Percentiles rank a stretch among this genome's conserved stretches.
Evolutionary conservation across 2,329 filamentous ascomycete genomes (phyloP).

Genomic region (Metarhizium humberi): DNA sequence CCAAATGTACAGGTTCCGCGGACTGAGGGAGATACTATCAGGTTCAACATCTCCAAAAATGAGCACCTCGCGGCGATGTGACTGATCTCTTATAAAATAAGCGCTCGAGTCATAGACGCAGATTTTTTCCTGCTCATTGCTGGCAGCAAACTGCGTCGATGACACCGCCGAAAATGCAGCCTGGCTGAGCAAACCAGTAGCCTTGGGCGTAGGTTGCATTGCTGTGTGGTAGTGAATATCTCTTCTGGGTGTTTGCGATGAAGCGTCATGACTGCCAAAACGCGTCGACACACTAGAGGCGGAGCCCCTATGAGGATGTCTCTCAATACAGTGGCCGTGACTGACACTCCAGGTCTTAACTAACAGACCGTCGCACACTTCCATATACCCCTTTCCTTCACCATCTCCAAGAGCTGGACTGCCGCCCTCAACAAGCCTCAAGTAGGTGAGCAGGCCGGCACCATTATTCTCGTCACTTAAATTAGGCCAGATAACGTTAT

Average conservation of each 20-base stretch:
- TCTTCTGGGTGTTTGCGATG: constrained; percentile 19
- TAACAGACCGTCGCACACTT: constrained; percentile 80
- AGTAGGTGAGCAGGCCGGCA: constrained; percentile 83
- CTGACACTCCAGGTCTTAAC: constrained; percentile 81
- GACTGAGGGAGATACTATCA: constrained; percentile 72
- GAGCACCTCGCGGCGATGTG: constrained; percentile 66
- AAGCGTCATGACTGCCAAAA: constrained; percentile 39
- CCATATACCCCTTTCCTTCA: constrained; percentile 72
- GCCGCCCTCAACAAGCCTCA: constrained; percentile 79
- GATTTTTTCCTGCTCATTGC: constrained; percentile 35
- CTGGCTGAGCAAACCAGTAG: constrained; percentile 22
- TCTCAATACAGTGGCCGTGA: constrained; percentile 81
- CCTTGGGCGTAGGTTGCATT: constrained; percentile 6
- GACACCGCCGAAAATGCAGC: constrained; percentile 15
- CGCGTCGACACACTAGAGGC: constrained; percentile 40
- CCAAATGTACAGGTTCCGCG: constrained; percentile 79
- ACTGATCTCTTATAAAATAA: constrained; percentile 78
- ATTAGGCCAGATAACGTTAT: constrained; percentile 97
- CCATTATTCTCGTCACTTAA: constrained; percentile 93
- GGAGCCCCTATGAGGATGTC: constrained; percentile 54
- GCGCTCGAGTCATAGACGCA: constrained; percentile 84
- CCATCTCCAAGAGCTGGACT: constrained; percentile 76
- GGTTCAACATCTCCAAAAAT: constrained; percentile 96
- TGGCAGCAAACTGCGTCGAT: constrained; percentile 13
- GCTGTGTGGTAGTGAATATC: constrained; percentile 16